phyloP scores from a whole-genome alignment of 768 basidiomycete genomes.

The Megacollybia marginata region DNA sequence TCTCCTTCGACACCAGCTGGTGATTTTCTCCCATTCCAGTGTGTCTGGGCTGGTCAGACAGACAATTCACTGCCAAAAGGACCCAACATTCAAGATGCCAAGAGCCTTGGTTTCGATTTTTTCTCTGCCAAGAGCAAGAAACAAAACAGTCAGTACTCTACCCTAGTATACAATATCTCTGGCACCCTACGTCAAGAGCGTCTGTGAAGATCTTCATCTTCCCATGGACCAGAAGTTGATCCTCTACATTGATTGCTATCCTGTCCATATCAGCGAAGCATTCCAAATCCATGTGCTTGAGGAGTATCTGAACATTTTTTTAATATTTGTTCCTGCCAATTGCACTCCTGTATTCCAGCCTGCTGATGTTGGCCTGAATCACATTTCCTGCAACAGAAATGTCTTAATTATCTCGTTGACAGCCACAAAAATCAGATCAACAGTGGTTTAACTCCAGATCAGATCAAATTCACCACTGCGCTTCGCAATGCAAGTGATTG shows the following conservation, averaged over 20 bases:
- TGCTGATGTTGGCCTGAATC: slow-evolving; percentile 14
- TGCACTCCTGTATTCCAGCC: slow-evolving; percentile 14
- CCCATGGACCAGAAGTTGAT: slow-evolving; percentile 7
- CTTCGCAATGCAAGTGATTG: no score
- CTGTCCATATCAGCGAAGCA: slow-evolving; percentile 11
- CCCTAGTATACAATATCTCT: slow-evolving; percentile 19
- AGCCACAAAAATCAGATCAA: no score
- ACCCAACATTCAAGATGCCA: slow-evolving; percentile 9
- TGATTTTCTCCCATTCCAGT: slow-evolving; percentile 23
- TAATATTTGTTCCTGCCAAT: slow-evolving; percentile 11
- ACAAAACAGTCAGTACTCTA: slow-evolving; percentile 16
- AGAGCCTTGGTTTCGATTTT: slow-evolving; percentile 13
- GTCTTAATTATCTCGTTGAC: no score
- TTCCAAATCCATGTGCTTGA: slow-evolving; percentile 8
- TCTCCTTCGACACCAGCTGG: slow-evolving; percentile 17
- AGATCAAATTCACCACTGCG: no score
- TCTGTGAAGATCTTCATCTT: slow-evolving; percentile 4
- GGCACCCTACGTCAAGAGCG: slow-evolving; percentile 2
- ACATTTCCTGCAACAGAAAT: slow-evolving; percentile 10
- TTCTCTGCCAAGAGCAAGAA: slow-evolving; percentile 14
- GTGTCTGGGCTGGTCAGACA: slow-evolving; percentile 16
- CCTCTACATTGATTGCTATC: slow-evolving; percentile 15
- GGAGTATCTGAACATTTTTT: slow-evolving; percentile 7
- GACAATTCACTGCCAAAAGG: slow-evolving; percentile 11
- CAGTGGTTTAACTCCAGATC: no score